Conservation (phyloP, 495 filamentous ascomycete species). For the Xylaria flabelliformis region DNA sequence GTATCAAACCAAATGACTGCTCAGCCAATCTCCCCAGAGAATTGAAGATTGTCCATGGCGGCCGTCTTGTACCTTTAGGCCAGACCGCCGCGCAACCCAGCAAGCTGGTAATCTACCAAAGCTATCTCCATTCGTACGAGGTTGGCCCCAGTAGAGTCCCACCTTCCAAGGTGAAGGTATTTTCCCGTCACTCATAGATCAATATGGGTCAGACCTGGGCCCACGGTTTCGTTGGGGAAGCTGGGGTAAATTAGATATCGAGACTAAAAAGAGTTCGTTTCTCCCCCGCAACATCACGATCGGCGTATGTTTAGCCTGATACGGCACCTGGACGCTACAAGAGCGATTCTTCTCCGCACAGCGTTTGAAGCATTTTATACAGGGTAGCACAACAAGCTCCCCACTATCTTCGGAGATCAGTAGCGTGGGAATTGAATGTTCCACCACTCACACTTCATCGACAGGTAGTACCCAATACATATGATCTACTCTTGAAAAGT, state of each 20-base stretch:
- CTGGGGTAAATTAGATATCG: conserved; percentile 12
- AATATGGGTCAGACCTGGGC: background rate
- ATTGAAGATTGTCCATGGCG: background rate
- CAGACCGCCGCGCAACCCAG: background rate
- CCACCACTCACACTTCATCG: conserved; percentile 14
- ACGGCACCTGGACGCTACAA: background rate
- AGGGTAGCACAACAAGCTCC: background rate
- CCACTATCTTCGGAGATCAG: conserved; percentile 6
- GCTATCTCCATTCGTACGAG: background rate
- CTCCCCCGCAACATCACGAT: background rate
- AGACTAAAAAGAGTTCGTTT: background rate
- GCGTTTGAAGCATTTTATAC: background rate
- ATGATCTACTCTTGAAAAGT: background rate
- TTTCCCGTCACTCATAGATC: conserved; percentile 22
- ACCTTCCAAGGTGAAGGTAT: conserved; percentile 18
- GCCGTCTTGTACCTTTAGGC: background rate
- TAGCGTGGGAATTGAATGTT: conserved; percentile 3
- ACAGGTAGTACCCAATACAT: background rate
- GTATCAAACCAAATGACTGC: background rate
- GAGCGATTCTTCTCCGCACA: background rate
- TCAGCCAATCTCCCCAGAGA: background rate
- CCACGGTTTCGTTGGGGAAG: conserved; percentile 7
- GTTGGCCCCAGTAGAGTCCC: background rate
- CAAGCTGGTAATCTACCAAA: background rate
- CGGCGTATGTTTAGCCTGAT: background rate